phyloP scores from a whole-genome alignment of 768 basidiomycete species.

The Crepidotus variabilis region DNA sequence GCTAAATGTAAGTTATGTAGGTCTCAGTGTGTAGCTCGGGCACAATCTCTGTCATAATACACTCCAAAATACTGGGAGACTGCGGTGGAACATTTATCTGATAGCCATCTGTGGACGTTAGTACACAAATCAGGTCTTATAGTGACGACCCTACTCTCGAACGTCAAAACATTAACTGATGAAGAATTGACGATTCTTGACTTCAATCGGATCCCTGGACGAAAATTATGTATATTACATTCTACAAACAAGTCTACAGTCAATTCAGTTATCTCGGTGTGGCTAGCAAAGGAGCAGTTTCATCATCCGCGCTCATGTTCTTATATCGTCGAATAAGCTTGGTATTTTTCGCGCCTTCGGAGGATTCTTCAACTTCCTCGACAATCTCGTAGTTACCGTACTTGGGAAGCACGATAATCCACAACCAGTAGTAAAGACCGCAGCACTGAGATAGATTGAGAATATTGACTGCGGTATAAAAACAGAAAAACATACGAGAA shows the following conservation, averaged over 20 bases:
- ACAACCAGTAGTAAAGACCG: conserved; percentile 34
- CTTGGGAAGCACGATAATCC: conserved; percentile 41
- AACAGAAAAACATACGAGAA: conserved; percentile 17
- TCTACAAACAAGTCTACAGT: background rate
- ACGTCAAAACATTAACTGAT: too few species aligned
- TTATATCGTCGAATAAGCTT: conserved; percentile 31
- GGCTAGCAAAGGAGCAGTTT: background rate
- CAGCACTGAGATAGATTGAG: conserved; percentile 20
- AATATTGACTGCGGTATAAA: background rate
- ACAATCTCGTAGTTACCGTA: conserved; percentile 42
- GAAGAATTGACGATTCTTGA: too few species aligned
- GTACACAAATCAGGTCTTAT: too few species aligned
- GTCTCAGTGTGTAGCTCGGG: background rate
- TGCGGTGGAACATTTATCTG: too few species aligned
- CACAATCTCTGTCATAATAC: background rate
- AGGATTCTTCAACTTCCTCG: conserved; percentile 39
- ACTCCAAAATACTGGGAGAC: background rate
- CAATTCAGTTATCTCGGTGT: background rate
- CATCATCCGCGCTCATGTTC: background rate
- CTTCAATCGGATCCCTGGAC: too few species aligned
- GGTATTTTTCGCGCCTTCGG: conserved; percentile 30
- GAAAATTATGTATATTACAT: too few species aligned
- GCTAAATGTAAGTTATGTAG: background rate
- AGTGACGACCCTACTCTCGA: too few species aligned
- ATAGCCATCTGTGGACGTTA: too few species aligned